Conservation (phyloP, 2,329 filamentous ascomycete species). For the Claviceps capensis region DNA sequence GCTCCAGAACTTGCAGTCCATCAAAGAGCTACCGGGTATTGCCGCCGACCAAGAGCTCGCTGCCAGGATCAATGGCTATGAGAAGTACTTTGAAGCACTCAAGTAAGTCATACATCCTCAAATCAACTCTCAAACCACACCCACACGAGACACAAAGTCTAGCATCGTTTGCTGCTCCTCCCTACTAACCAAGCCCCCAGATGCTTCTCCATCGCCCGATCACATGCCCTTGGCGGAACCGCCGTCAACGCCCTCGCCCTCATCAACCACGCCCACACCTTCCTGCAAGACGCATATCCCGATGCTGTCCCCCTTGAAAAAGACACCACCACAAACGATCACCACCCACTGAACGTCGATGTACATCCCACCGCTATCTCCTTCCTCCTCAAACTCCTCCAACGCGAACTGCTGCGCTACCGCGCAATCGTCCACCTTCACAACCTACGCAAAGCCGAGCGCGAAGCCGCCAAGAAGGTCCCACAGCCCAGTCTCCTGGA, state of each 20-base stretch:
- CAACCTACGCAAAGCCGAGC: slow-evolving; percentile 41
- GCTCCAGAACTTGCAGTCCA: slow-evolving; percentile 77
- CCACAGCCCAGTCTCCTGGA: slow-evolving; percentile 50
- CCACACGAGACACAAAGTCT: background rate
- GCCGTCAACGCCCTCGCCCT: slow-evolving; percentile 75
- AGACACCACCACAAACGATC: slow-evolving; percentile 5
- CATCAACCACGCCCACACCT: slow-evolving; percentile 55
- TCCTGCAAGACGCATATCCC: slow-evolving; percentile 40
- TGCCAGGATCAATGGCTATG: slow-evolving; percentile 62
- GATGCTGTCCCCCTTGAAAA: slow-evolving; percentile 25
- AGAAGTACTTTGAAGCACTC: slow-evolving; percentile 73
- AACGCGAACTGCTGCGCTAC: slow-evolving; percentile 62
- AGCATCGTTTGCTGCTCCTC: background rate
- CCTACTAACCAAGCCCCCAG: slow-evolving; percentile 15
- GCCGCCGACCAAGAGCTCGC: slow-evolving; percentile 69
- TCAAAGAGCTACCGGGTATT: slow-evolving; percentile 81
- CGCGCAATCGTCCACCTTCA: slow-evolving; percentile 77
- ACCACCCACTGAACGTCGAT: slow-evolving; percentile 47
- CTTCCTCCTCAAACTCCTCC: slow-evolving; percentile 47
- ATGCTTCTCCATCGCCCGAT: slow-evolving; percentile 72
- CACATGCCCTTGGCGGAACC: slow-evolving; percentile 61
- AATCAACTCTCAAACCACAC: background rate
- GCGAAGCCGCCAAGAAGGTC: slow-evolving; percentile 21
- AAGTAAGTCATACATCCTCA: slow-evolving; percentile 42
- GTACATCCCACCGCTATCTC: slow-evolving; percentile 46